Evolutionary conservation across 257 asterid genomes (phyloP).

Genomic region (Nyctanthes arbortristis): DNA sequence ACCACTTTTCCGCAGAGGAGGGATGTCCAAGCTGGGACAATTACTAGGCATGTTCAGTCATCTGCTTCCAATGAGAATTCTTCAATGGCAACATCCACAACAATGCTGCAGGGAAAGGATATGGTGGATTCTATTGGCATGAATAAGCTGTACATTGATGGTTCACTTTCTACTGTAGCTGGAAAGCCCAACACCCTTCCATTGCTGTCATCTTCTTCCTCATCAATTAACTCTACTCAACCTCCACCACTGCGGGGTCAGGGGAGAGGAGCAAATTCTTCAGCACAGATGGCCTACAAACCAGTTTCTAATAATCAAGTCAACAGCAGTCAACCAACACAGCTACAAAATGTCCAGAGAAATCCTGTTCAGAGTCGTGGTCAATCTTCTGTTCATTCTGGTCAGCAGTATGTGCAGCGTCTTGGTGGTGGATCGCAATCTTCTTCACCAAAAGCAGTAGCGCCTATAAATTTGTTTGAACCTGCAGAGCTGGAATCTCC

Average conservation of each 20-base stretch:
- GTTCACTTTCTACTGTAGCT: slow-evolving; percentile 48
- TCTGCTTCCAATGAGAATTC: slow-evolving; percentile 40
- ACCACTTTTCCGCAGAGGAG: slow-evolving; percentile 40
- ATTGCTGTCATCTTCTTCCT: slow-evolving; percentile 45
- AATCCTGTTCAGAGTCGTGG: slow-evolving; percentile 51
- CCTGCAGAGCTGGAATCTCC: slow-evolving; percentile 56
- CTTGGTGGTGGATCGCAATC: slow-evolving; percentile 51
- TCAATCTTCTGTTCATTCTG: slow-evolving; percentile 53
- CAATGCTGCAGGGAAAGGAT: slow-evolving; percentile 56
- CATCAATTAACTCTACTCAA: slow-evolving; percentile 42
- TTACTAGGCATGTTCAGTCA: slow-evolving; percentile 46
- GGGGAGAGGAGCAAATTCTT: slow-evolving; percentile 68
- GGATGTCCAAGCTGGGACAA: slow-evolving; percentile 52
- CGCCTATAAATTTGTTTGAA: slow-evolving; percentile 46
- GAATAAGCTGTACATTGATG: slow-evolving; percentile 55
- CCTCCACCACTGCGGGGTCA: slow-evolving; percentile 52
- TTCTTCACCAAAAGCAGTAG: slow-evolving; percentile 53
- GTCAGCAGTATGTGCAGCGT: slow-evolving; percentile 50
- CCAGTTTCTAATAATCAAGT: slow-evolving; percentile 56
- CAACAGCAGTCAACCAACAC: slow-evolving; percentile 53
- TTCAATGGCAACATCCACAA: slow-evolving; percentile 39
- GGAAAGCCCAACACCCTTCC: slow-evolving; percentile 55
- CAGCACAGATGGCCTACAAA: slow-evolving; percentile 61
- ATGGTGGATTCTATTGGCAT: slow-evolving; percentile 54
- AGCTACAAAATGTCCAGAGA: slow-evolving; percentile 47